A percentile compares a stretch with the other conserved stretches of the same genome.
These are phyloP conservation scores for Penicillium olsonii DNA, from an alignment of 2,329 filamentous ascomycete genomes.

Conservation along the genomic window DNA sequence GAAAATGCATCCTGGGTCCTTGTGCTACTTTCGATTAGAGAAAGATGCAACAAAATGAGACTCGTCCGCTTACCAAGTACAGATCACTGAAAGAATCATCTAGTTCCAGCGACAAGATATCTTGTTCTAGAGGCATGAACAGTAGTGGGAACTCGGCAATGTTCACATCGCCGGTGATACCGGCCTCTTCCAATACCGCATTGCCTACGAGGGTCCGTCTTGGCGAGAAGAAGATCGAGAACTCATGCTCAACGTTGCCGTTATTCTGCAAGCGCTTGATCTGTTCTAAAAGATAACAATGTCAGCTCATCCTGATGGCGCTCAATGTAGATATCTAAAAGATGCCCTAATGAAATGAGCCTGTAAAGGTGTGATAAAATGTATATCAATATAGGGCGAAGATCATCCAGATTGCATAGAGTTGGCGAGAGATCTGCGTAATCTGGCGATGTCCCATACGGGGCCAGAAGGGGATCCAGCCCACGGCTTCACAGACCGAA, in stretches of 20 bases:
- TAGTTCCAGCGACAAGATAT: conserved; percentile 87
- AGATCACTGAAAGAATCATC: conserved; percentile 84
- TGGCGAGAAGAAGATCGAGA: conserved; percentile 95
- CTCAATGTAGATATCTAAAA: conserved; percentile 39
- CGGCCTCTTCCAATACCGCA: conserved; percentile 86
- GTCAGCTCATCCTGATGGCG: conserved; percentile 64
- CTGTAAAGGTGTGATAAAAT: conserved; percentile 23
- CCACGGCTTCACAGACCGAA: conserved; percentile 6
- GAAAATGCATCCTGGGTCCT: conserved; percentile 89
- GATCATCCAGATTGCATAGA: conserved; percentile 58
- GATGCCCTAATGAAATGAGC: conserved; percentile 48
- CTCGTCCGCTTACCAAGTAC: conserved; percentile 62
- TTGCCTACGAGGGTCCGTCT: conserved; percentile 89
- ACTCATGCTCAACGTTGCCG: conserved; percentile 88
- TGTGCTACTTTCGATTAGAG: conserved; percentile 54
- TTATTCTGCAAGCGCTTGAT: conserved; percentile 87
- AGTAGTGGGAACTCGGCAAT: conserved; percentile 83
- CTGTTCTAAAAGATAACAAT: conserved; percentile 64
- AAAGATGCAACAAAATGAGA: background rate
- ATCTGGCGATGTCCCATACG: conserved; percentile 59
- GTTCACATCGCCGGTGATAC: conserved; percentile 88
- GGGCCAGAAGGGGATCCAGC: conserved; percentile 3
- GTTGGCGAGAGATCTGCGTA: conserved; percentile 52
- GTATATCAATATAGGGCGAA: conserved; percentile 52
- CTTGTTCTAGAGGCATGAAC: conserved; percentile 88